Conservation (phyloP, 257 asterid species). For the Mitragyna speciosa region DNA sequence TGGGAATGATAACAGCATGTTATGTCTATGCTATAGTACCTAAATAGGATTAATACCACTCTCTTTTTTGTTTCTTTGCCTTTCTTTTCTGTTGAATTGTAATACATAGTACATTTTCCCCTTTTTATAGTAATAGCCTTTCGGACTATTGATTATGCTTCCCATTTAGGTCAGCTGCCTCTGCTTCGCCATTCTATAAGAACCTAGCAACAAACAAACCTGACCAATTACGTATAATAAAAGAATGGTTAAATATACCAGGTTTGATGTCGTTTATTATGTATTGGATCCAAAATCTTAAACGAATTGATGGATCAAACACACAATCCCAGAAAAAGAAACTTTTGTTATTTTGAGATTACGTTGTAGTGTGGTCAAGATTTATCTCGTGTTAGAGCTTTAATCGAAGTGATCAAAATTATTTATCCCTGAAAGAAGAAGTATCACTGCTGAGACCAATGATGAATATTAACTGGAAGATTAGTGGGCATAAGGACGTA, state of each 20-base stretch:
- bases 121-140: not conserved
- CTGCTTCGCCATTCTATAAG: not conserved
- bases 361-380: too few species aligned
- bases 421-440: too few species aligned
- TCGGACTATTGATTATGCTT: not conserved
- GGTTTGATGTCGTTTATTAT: not conserved
- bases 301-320: not conserved
- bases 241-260: not conserved
- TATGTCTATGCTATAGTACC: not conserved
- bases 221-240: too few species aligned
- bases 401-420: too few species aligned
- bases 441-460: not conserved
- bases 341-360: not conserved
- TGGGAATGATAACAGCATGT: not conserved
- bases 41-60: not conserved
- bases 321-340: not conserved
- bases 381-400: too few species aligned
- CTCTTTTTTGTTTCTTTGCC: not conserved
- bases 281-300: not conserved
- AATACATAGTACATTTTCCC: too few species aligned
- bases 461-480: not conserved
- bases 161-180: slow-evolving; percentile 6
- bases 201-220: not conserved
- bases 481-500: not conserved
- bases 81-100: too few species aligned